Evolutionary conservation across 106 monocot species (phyloP).

Genomic region (Phalaenopsis equestris): DNA sequence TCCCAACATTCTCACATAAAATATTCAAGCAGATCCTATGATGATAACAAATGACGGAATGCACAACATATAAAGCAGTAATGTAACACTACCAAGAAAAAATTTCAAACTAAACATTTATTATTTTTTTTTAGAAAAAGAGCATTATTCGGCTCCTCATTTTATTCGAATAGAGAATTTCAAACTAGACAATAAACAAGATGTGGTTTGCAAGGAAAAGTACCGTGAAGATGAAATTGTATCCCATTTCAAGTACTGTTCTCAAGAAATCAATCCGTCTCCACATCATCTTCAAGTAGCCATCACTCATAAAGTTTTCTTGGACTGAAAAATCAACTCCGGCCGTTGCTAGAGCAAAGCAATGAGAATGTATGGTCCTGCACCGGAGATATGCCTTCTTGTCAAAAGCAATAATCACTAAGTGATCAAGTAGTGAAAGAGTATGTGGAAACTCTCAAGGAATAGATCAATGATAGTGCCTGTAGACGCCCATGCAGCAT

Average conservation of each 20-base stretch:
- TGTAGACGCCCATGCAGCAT: slow-evolving; percentile 57
- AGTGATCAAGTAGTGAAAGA: slow-evolving; percentile 39
- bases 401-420: slow-evolving; percentile 58
- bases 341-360: slow-evolving; percentile 37
- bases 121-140: no score
- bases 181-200: not conserved
- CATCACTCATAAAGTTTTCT: slow-evolving; percentile 52
- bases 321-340: slow-evolving; percentile 58
- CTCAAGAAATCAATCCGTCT: slow-evolving; percentile 55
- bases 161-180: not conserved
- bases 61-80: no score
- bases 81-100: not conserved
- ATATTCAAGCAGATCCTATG: no score
- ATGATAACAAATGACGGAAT: no score
- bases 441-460: slow-evolving; percentile 56
- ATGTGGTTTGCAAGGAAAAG: not conserved
- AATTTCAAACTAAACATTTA: not conserved
- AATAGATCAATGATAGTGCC: slow-evolving; percentile 54
- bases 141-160: no score
- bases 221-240: slow-evolving; percentile 77
- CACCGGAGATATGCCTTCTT: slow-evolving; percentile 42
- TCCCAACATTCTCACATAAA: no score
- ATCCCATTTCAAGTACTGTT: slow-evolving; percentile 51
- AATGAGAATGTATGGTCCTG: slow-evolving; percentile 39
- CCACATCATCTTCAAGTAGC: slow-evolving; percentile 74